Evolutionary conservation across 805 yeast species (phyloP), one percentile per base, ranked within the genome.

Genomic region (Ogataea henricii): DNA sequence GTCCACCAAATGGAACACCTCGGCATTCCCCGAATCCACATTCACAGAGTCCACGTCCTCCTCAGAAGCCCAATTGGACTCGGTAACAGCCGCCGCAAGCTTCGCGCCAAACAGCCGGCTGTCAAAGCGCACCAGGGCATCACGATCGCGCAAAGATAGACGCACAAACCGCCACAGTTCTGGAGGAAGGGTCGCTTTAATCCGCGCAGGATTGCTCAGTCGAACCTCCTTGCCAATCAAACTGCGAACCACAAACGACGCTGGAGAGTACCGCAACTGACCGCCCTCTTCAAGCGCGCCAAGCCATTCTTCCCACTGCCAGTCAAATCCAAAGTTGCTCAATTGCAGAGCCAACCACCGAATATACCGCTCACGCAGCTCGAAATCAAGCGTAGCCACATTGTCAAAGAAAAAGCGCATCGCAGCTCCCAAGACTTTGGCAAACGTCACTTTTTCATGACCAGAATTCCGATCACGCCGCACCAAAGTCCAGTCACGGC

Each of bases 271-370:
- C 27, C 70, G 64, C 29, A 77, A 70, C 9, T 72, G 65, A 6
- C 71, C 67, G 40, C 72, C 75, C 39, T 64, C 65, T n/a, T 63
- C 58, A 0, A 84, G 75, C 58, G 83, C 87, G 2, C 66, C 69
- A 22, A 77, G 80, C 99, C 99, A 94, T 66, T 91, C 98, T 53
- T 80, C 82, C 99, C 99, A 94, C 63, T 90, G 89, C 99, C 99
- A 94, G 30, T 91, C 88, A 69, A 89, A 94, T 48, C 87, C 90
- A 66, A 92, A 94, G 64, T 92, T 94, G 59, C 96, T 87, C 65
- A 94, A 79, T 68, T 94, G 99, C 47, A 88, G 84, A 1, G 96
- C 77, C 73, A 95, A 84, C 98, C 98, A 94, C 66, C 87, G 92
- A 58, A 89, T 72, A 55, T 81, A 87, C 50, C 91, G 74, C 50